These are phyloP conservation scores for Metrosideros polymorpha DNA, from an alignment of 441 rosid species.

Conservation along the genomic window DNA sequence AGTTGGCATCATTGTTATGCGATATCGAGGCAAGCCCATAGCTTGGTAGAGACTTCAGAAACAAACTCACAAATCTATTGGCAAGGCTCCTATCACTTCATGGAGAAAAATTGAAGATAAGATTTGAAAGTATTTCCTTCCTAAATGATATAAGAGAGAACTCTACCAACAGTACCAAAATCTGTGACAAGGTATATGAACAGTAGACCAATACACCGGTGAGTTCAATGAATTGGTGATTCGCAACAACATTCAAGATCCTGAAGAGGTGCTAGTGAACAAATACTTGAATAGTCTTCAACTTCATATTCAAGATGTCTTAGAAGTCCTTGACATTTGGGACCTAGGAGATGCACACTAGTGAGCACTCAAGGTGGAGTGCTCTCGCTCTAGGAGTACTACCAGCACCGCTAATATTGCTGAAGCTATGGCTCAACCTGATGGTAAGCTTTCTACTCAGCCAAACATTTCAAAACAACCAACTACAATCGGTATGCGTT, in stretches of 20 bases:
- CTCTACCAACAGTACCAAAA: too few relatives aligned
- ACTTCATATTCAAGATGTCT: background rate
- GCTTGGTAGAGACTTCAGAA: too few relatives aligned
- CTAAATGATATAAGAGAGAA: too few relatives aligned
- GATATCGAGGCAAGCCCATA: too few relatives aligned
- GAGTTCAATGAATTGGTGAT: background rate
- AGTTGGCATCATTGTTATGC: too few relatives aligned
- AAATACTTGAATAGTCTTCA: background rate
- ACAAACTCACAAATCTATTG: too few relatives aligned
- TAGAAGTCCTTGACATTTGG: background rate
- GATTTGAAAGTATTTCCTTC: too few relatives aligned
- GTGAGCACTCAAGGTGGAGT: background rate
- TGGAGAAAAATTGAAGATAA: too few relatives aligned
- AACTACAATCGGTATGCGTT: background rate
- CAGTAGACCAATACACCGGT: background rate
- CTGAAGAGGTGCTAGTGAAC: background rate
- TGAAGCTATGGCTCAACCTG: background rate
- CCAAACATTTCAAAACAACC: too few relatives aligned
- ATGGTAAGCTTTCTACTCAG: background rate
- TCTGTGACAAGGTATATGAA: background rate
- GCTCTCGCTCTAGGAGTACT: background rate
- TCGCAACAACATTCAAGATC: background rate
- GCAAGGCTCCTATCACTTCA: too few relatives aligned
- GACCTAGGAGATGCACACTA: background rate
- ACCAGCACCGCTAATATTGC: background rate